Conservation (phyloP, 495 filamentous ascomycete species). For the Penicillium ucsense region DNA sequence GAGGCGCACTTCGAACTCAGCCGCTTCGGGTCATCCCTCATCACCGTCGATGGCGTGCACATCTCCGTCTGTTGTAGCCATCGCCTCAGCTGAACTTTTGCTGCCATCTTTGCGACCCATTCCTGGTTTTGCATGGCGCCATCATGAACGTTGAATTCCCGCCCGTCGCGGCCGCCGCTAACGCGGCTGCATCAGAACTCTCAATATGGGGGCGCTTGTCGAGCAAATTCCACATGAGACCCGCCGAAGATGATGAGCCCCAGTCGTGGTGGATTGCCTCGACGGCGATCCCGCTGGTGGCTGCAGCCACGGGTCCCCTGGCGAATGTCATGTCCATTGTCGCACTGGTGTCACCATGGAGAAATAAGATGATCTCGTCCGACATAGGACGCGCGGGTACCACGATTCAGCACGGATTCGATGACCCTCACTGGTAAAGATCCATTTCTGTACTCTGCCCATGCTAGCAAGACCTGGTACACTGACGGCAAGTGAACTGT, state of each 20-base stretch:
- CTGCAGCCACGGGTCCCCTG: constrained; percentile 61
- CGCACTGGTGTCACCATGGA: constrained; percentile 59
- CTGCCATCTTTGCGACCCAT: too few species aligned
- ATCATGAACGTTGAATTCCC: constrained; percentile 15
- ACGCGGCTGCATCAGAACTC: background rate
- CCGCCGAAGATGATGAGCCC: constrained; percentile 40
- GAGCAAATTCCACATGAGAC: constrained; percentile 28
- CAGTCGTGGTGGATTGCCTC: constrained; percentile 72
- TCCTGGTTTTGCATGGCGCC: background rate
- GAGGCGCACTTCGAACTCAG: too few species aligned
- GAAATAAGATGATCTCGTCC: constrained; percentile 30
- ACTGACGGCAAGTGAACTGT: background rate
- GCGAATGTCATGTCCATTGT: constrained; percentile 72
- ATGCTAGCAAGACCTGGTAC: too few species aligned
- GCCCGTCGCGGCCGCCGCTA: background rate
- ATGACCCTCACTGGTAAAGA: constrained; percentile 42
- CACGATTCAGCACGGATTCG: constrained; percentile 28
- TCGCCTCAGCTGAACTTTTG: too few species aligned
- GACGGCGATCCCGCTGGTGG: constrained; percentile 64
- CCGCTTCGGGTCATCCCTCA: too few species aligned
- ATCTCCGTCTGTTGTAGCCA: too few species aligned
- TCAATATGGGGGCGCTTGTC: constrained; percentile 12
- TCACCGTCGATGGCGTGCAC: too few species aligned
- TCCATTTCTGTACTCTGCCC: too few species aligned
- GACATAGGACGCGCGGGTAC: constrained; percentile 22